Evolutionary conservation across 2,329 filamentous ascomycete genomes (phyloP).

Genomic region (Aspergillus pseudotamarii): DNA sequence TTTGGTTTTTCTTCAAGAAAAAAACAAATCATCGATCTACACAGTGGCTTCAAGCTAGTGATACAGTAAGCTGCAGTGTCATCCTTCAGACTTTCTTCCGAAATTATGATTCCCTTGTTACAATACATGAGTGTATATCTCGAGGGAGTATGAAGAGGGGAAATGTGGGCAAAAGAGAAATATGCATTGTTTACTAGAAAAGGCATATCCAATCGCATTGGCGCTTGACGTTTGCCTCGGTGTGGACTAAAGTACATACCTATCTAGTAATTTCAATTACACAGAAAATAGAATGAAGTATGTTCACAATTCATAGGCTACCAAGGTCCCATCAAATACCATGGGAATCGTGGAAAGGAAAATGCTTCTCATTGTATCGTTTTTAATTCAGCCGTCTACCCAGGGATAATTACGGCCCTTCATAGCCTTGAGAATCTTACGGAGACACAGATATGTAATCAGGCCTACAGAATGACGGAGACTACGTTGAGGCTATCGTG

Average conservation of each 20-base stretch:
- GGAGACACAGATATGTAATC: no score
- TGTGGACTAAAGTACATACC: background rate
- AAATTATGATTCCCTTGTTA: background rate
- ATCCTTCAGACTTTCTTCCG: background rate
- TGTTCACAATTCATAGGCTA: accelerated
- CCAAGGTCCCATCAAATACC: background rate
- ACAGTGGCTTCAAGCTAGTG: background rate
- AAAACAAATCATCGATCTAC: background rate
- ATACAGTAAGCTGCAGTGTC: background rate
- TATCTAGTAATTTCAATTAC: background rate
- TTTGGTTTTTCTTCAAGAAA: background rate
- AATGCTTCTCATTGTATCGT: background rate
- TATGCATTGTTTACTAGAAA: background rate
- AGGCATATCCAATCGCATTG: background rate
- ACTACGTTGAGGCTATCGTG: no score
- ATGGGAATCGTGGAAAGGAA: background rate
- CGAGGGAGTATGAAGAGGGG: accelerated
- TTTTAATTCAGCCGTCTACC: background rate
- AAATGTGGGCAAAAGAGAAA: background rate
- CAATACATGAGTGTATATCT: background rate
- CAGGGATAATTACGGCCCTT: background rate
- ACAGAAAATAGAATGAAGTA: background rate
- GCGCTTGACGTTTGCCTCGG: background rate
- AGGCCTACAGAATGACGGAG: no score
- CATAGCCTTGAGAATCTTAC: no score